A percentile compares a stretch with the other conserved stretches of the same genome.
Evolutionary conservation across 169 alveolate genomes (phyloP).

Genomic region (Plasmodium gonderi): DNA sequence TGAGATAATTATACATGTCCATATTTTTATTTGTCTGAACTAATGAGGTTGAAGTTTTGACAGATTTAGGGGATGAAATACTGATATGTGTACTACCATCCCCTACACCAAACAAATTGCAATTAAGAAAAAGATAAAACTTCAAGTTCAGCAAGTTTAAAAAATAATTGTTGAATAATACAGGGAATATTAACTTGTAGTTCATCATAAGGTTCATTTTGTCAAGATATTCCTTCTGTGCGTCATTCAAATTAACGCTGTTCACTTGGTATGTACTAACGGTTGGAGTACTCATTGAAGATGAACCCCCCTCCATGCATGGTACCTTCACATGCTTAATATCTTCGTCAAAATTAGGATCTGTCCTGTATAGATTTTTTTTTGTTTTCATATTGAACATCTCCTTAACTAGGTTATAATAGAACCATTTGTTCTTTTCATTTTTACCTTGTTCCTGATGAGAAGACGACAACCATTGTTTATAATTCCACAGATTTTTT

Average conservation of each 20-base stretch:
- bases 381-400: not conserved
- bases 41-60: not conserved
- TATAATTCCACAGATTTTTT: conserved; percentile 51
- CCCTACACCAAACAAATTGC: conserved; percentile 3
- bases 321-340: not conserved
- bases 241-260: conserved; percentile 51
- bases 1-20: conserved; percentile 2
- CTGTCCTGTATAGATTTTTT: not conserved
- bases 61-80: not conserved
- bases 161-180: conserved; percentile 42
- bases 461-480: not conserved
- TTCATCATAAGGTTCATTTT: conserved; percentile 15
- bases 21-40: not conserved
- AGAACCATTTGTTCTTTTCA: not conserved
- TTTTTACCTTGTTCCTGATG: not conserved
- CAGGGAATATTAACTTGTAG: conserved; percentile 39
- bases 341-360: conserved; percentile 7
- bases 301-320: not conserved
- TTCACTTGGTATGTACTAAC: not conserved
- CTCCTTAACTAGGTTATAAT: not conserved
- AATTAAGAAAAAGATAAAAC: conserved; percentile 51
- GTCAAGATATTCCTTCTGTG: conserved; percentile 17
- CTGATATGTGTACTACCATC: not conserved
- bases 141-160: conserved; percentile 43
- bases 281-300: not conserved